phyloP scores from a whole-genome alignment of 768 basidiomycete species.

The Termitomyces sp. region DNA sequence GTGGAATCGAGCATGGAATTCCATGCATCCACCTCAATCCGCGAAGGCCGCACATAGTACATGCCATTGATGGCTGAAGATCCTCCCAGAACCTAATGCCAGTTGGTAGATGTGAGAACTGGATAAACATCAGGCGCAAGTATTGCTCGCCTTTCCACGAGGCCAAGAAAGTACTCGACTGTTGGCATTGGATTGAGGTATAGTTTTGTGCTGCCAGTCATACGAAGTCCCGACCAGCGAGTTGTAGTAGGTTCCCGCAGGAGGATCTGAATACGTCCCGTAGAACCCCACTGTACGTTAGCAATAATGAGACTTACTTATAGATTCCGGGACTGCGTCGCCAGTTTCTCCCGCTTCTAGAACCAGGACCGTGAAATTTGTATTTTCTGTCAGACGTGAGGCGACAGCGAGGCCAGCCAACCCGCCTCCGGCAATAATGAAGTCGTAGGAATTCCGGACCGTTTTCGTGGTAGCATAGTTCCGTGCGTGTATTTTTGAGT shows the following conservation, averaged over 20 bases:
- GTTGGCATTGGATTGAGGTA: slow-evolving; percentile 36
- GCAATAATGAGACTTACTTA: slow-evolving; percentile 23
- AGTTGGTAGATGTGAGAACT: not conserved
- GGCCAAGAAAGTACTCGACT: slow-evolving; percentile 48
- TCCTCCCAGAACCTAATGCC: slow-evolving; percentile 54
- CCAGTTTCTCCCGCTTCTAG: slow-evolving; percentile 41
- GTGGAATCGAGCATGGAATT: slow-evolving; percentile 27
- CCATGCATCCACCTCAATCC: slow-evolving; percentile 40
- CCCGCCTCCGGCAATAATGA: slow-evolving; percentile 29
- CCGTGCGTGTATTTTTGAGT: slow-evolving; percentile 1
- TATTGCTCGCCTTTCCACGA: slow-evolving; percentile 46
- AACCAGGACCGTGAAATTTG: slow-evolving; percentile 28
- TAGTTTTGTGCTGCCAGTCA: slow-evolving; percentile 52
- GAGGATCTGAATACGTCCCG: slow-evolving; percentile 31
- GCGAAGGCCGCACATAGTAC: slow-evolving; percentile 53
- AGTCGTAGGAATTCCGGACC: slow-evolving; percentile 25
- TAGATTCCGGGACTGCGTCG: slow-evolving; percentile 25
- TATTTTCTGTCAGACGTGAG: slow-evolving; percentile 29
- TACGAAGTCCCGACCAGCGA: slow-evolving; percentile 41
- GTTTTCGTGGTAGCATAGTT: slow-evolving; percentile 12
- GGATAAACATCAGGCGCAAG: not conserved
- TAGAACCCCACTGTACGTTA: not conserved
- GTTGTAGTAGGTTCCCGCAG: slow-evolving; percentile 45
- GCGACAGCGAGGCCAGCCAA: slow-evolving; percentile 32
- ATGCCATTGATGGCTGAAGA: slow-evolving; percentile 67